Evolutionary conservation across 2,329 filamentous ascomycete species (phyloP).

Genomic region (Rhytidhysteron rufulum): DNA sequence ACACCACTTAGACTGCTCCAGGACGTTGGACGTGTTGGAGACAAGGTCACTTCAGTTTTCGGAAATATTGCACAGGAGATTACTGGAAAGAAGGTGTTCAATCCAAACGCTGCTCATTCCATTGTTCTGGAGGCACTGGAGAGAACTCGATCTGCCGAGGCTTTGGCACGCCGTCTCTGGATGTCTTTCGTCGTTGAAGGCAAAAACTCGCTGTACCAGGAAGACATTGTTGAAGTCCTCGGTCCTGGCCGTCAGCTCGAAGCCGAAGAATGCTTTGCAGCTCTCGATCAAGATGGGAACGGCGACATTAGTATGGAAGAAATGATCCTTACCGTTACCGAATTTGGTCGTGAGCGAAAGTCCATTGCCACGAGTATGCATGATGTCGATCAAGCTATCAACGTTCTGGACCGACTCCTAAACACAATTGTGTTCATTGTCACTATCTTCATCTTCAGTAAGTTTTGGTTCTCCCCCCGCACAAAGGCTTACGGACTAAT

Average conservation of each 20-base stretch:
- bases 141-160: constrained; percentile 77
- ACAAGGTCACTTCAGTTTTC: constrained; percentile 86
- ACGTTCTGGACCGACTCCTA: constrained; percentile 83
- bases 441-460: constrained; percentile 76
- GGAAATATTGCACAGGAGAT: constrained; percentile 93
- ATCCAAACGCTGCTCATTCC: constrained; percentile 84
- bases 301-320: constrained; percentile 94
- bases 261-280: constrained; percentile 78
- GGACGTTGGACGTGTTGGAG: constrained; percentile 70
- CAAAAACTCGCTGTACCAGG: constrained; percentile 69
- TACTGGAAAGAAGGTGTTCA: constrained; percentile 92
- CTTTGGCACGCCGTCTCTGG: constrained; percentile 92
- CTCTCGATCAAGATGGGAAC: constrained; percentile 82
- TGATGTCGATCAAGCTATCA: constrained; percentile 92
- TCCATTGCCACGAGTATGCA: constrained; percentile 91
- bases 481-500: constrained; percentile 14
- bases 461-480: constrained; percentile 29
- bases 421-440: constrained; percentile 77
- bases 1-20: constrained; percentile 78
- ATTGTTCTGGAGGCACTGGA: constrained; percentile 87
- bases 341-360: constrained; percentile 82
- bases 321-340: constrained; percentile 83
- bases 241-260: constrained; percentile 69
- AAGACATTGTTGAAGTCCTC: constrained; percentile 86
- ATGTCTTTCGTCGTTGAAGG: constrained; percentile 97